Base-by-base conservation (phyloP, 768 basidiomycete species). In the Lepiota venenata region DNA sequence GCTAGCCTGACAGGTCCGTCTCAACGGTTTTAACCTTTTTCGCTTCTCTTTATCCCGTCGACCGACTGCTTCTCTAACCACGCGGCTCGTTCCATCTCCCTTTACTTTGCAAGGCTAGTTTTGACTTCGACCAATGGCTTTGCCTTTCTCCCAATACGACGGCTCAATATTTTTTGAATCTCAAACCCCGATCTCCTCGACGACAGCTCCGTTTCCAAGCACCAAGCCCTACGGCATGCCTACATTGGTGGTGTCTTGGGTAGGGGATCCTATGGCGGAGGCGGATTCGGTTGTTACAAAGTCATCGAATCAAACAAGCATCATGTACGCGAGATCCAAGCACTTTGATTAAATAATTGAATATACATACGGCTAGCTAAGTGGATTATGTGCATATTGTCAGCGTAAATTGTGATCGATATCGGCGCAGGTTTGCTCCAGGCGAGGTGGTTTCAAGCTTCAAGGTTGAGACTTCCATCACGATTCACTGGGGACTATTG, bases 161-260 rank as follows among this genome's bases (percentile, higher is more conserved):
- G 8, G 74, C 74, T 1, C 73, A 81, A 57, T 91, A 86, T 62
- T 82, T 88, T 58, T 57, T 68, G 38, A 75, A 71, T n/a, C 70
- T 91, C 4, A 72, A n/a, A 78, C 50, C 67, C 71, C 2, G 47
- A 65, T 1, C 57, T 75, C 4, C 60, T 71, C 6, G 68, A 60
- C 4, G 64, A 67, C 46, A 52, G 60, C 12, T 35, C 62, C 2
- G 48, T 57, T 42, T 61, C 54, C 27, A 61, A 55, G n/a, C 60
- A 67, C 11, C 84, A 84, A 60, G 64, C 71, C 1, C 66, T 84
- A 1, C 74, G 74, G 27, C 81, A 83, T 58, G 77, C 92, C 43
- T 87, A 80, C 62, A 77, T 83, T 32, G 91, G 91, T 32, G 91
- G 93, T 61, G 85, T 92, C 46, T 93, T 87, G 83, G 89, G 86